Evolutionary conservation across 495 filamentous ascomycete genomes (phyloP).

Genomic region (Hyaloscypha finlandica): DNA sequence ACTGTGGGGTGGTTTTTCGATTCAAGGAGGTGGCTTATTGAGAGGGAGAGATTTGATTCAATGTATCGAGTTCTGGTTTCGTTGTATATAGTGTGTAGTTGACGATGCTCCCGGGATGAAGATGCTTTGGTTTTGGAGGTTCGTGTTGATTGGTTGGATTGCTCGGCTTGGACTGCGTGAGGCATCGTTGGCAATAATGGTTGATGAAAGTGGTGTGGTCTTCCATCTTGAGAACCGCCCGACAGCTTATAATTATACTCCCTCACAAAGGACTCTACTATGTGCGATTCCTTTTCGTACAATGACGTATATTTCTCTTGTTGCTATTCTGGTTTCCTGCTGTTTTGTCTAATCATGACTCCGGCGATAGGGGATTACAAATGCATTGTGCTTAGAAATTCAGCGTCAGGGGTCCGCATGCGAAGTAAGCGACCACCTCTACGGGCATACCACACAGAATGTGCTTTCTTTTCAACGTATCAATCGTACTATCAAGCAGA

Average conservation of each 20-base stretch:
- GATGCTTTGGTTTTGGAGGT: constrained; percentile 15
- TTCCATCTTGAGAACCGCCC: constrained; percentile 11
- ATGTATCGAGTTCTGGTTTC: constrained; percentile 7
- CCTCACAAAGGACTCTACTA: background rate
- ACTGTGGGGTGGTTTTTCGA: constrained; percentile 12
- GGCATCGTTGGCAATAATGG: constrained; percentile 3
- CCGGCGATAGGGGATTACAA: constrained; percentile 6
- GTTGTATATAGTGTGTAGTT: constrained; percentile 17
- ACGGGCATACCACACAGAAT: too few species aligned
- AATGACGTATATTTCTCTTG: constrained; percentile 14
- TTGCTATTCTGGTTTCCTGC: background rate
- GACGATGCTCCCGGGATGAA: constrained; percentile 16
- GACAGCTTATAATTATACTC: constrained; percentile 14
- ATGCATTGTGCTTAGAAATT: constrained; percentile 19
- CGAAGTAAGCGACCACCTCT: too few species aligned
- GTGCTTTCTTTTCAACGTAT: too few species aligned
- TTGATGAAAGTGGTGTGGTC: constrained; percentile 6
- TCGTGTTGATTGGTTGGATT: constrained; percentile 3
- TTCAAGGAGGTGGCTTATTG: constrained; percentile 16
- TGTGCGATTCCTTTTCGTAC: constrained; percentile 6
- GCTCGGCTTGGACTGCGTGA: constrained; percentile 18
- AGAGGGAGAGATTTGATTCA: constrained; percentile 5
- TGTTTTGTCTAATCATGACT: constrained; percentile 9
- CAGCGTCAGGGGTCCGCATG: background rate
- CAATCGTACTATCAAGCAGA: too few species aligned